Percentiles rank a stretch among this genome's conserved stretches.
Evolutionary conservation across 2,329 filamentous ascomycete genomes (phyloP).

Genomic region (Nothophoma quercina): DNA sequence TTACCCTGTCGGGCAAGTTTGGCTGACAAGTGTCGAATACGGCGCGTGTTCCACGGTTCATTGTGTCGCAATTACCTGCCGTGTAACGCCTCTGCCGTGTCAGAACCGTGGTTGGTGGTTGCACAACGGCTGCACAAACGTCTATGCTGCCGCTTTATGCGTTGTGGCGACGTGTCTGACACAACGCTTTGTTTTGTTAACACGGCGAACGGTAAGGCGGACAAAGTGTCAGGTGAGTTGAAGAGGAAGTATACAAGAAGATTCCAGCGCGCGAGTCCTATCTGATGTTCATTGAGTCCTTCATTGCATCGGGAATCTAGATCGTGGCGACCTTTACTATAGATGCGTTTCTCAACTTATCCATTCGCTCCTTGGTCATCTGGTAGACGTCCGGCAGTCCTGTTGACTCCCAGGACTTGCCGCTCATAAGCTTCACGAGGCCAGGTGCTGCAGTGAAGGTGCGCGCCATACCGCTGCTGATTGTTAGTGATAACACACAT

Average conservation of each 20-base stretch:
- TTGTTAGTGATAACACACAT: constrained; percentile 3
- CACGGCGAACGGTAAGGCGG: background rate
- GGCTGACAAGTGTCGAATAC: constrained; percentile 24
- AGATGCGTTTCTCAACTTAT: constrained; percentile 9
- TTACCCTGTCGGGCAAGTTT: constrained; percentile 25
- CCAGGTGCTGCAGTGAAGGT: constrained; percentile 40
- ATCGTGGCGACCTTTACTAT: constrained; percentile 17
- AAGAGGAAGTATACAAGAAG: background rate
- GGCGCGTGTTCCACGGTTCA: constrained; percentile 33
- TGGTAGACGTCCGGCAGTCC: constrained; percentile 35
- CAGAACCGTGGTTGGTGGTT: constrained; percentile 17
- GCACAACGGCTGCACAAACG: constrained; percentile 18
- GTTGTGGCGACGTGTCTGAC: constrained; percentile 7
- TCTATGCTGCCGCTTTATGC: constrained; percentile 13
- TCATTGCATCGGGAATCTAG: no score
- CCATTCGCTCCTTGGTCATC: constrained; percentile 26
- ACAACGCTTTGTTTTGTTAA: constrained; percentile 4
- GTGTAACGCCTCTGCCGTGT: constrained; percentile 15
- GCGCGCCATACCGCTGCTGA: constrained; percentile 35
- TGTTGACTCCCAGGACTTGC: constrained; percentile 25
- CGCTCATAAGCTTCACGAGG: constrained; percentile 35
- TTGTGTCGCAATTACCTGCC: constrained; percentile 17
- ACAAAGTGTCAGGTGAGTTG: background rate
- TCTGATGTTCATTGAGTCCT: no score
- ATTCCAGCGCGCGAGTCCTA: background rate